Conservation (phyloP, 768 basidiomycete species). For the Psilocybe subaeruginosa region DNA sequence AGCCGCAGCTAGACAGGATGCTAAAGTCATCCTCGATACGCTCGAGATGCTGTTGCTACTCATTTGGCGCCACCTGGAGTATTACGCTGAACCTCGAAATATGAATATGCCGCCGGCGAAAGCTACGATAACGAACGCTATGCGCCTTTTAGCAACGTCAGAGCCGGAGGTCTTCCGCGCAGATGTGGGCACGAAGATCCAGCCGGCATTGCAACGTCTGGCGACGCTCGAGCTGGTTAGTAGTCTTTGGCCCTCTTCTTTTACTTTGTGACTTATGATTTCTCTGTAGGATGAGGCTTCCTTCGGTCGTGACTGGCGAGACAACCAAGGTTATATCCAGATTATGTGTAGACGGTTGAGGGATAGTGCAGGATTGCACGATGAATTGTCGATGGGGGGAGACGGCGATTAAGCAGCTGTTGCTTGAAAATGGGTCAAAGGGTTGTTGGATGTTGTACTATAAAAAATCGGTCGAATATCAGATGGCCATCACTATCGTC, state of each 20-base stretch:
- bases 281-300: slow-evolving; percentile 42
- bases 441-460: neutral
- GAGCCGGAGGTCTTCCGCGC: slow-evolving; percentile 61
- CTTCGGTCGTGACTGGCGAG: slow-evolving; percentile 56
- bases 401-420: slow-evolving; percentile 3
- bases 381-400: slow-evolving; percentile 24
- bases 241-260: slow-evolving; percentile 15
- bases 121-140: slow-evolving; percentile 44
- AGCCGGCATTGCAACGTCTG: slow-evolving; percentile 57
- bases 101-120: slow-evolving; percentile 37
- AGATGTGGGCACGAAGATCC: slow-evolving; percentile 59
- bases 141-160: slow-evolving; percentile 59
- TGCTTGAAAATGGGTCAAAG: neutral
- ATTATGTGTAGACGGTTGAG: slow-evolving; percentile 74
- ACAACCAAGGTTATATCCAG: slow-evolving; percentile 72
- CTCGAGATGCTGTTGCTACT: slow-evolving; percentile 81
- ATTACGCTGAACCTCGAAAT: slow-evolving; percentile 51
- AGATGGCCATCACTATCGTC: neutral
- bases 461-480: neutral
- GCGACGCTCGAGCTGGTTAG: slow-evolving; percentile 45
- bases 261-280: slow-evolving; percentile 6
- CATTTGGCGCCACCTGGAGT: slow-evolving; percentile 78
- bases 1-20: slow-evolving; percentile 40
- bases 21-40: slow-evolving; percentile 62
- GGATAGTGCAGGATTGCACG: slow-evolving; percentile 63